A percentile compares a stretch with the other conserved stretches of the same genome.
These are phyloP conservation scores for Anthoceros angustus DNA, from an alignment of 225 moss, liverwort and hornwort genomes.

Conservation along the genomic window DNA sequence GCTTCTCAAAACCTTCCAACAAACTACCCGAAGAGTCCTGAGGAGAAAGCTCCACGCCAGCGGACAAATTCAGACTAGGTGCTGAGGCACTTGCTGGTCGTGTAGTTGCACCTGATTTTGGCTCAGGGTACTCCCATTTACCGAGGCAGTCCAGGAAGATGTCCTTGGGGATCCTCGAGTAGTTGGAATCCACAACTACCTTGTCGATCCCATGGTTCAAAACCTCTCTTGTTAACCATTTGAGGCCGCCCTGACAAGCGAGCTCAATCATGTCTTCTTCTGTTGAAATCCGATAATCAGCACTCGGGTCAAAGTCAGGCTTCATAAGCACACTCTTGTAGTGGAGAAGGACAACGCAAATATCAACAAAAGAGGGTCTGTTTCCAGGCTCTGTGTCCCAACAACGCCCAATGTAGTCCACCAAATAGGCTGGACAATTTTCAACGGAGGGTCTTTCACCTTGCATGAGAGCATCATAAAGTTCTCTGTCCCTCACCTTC, in stretches of 20 bases:
- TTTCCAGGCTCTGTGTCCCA: not conserved
- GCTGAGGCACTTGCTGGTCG: not conserved
- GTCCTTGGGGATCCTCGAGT: not conserved
- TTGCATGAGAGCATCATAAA: not conserved
- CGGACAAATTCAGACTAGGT: not conserved
- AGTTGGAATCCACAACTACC: not conserved
- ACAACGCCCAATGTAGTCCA: not conserved
- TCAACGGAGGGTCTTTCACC: not conserved
- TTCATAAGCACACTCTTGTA: not conserved
- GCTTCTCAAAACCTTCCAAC: not conserved
- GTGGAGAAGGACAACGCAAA: not conserved
- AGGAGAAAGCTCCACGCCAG: not conserved
- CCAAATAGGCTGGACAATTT: not conserved
- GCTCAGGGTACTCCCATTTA: not conserved
- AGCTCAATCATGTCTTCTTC: constrained; percentile 1
- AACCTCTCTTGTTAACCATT: not conserved
- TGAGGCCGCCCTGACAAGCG: not conserved
- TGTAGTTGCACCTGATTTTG: not conserved
- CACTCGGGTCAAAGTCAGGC: not conserved
- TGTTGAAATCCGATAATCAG: not conserved
- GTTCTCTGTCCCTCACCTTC: not conserved
- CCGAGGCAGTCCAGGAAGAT: not conserved
- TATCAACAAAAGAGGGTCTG: not conserved
- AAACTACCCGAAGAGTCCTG: not conserved
- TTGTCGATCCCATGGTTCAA: not conserved